Conservation (phyloP, 192 early-diverging fungal genomes). For the Cetraspora pellucida region DNA sequence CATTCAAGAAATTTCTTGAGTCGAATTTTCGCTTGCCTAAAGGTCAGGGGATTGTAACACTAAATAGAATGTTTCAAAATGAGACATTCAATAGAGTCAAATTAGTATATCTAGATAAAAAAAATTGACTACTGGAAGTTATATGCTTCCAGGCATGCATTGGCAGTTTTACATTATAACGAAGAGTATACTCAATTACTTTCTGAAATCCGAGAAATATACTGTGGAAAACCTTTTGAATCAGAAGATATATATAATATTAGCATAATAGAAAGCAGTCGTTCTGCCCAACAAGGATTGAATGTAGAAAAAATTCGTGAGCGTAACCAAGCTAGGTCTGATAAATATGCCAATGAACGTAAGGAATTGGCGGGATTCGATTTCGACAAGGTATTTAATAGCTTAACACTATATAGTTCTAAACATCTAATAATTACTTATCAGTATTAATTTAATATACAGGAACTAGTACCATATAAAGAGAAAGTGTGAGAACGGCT, state of each 20-base stretch:
- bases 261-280: neutral
- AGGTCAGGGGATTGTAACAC: neutral
- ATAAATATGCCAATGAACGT: neutral
- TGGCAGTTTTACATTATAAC: neutral
- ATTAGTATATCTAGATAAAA: neutral
- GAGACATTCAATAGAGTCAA: neutral
- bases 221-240: neutral
- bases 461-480: neutral
- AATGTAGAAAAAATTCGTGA: neutral
- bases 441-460: neutral
- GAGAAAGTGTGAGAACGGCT: neutral
- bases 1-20: neutral
- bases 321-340: neutral
- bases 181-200: neutral
- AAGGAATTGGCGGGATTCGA: neutral
- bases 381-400: neutral
- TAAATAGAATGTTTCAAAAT: neutral
- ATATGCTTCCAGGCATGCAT: neutral
- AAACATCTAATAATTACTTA: neutral
- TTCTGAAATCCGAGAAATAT: no score
- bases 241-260: neutral
- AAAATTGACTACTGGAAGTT: slow-evolving; percentile 2
- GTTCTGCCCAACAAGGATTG: neutral
- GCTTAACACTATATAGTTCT: neutral
- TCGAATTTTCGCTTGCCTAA: neutral